These are phyloP conservation scores for Teunomyces pallodes DNA, from an alignment of 805 yeast species.

Conservation along the genomic window DNA sequence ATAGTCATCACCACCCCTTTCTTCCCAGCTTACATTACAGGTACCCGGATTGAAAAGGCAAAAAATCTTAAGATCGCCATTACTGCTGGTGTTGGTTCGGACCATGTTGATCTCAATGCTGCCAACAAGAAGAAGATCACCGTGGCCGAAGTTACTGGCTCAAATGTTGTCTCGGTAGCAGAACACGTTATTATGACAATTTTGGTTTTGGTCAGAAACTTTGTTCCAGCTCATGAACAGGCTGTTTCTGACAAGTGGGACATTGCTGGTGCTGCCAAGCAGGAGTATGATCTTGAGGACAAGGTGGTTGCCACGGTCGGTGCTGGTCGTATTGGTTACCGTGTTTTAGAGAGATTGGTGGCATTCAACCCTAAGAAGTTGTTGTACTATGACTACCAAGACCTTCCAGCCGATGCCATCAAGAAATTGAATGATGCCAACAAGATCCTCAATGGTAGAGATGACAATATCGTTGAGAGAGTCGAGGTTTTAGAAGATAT, in stretches of 20 bases:
- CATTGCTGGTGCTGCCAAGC: conserved; percentile 68
- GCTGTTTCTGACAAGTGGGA: conserved; percentile 65
- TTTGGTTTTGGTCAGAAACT: conserved; percentile 68
- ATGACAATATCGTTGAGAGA: conserved; percentile 59
- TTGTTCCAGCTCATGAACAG: conserved; percentile 75
- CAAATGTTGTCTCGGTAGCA: conserved; percentile 77
- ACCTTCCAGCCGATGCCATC: conserved; percentile 52
- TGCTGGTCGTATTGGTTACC: conserved; percentile 77
- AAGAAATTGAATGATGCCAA: conserved; percentile 37
- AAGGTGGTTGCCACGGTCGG: conserved; percentile 80
- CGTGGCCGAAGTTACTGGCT: conserved; percentile 79
- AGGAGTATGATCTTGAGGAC: conserved; percentile 71
- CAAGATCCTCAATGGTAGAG: conserved; percentile 44
- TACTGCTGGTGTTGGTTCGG: conserved; percentile 86
- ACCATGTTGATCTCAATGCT: conserved; percentile 71
- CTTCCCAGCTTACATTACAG: conserved; percentile 74
- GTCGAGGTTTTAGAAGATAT: conserved; percentile 61
- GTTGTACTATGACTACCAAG: conserved; percentile 73
- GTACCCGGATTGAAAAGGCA: conserved; percentile 65
- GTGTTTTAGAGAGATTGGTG: conserved; percentile 66
- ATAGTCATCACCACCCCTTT: conserved; percentile 79
- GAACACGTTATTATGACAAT: conserved; percentile 79
- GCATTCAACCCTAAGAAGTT: conserved; percentile 75
- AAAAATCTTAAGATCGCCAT: conserved; percentile 66
- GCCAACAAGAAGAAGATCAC: conserved; percentile 62